Evolutionary conservation across 2,329 filamentous ascomycete genomes (phyloP).

Genomic region (Xylaria sp.): DNA sequence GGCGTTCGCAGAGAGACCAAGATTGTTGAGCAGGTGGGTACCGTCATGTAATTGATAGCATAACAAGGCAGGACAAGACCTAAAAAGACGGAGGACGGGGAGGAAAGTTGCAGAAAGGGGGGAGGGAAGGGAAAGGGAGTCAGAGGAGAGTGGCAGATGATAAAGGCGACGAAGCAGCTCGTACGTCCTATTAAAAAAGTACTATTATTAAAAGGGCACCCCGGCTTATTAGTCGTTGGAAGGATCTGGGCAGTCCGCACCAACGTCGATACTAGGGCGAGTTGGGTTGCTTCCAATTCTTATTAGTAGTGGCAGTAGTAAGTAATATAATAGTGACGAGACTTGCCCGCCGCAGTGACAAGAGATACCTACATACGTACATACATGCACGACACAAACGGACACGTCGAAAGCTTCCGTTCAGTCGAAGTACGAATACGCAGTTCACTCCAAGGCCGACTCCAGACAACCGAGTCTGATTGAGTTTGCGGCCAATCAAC

Average conservation of each 20-base stretch:
- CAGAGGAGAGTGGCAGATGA: slow-evolving; percentile 7
- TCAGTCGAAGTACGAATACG: slow-evolving; percentile 21
- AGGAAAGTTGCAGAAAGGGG: slow-evolving; percentile 9
- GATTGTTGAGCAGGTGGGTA: not conserved
- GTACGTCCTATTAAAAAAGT: slow-evolving; percentile 24
- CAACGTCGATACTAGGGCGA: slow-evolving; percentile 12
- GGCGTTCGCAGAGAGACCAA: not conserved
- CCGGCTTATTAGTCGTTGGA: slow-evolving; percentile 24
- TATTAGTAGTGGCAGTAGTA: slow-evolving; percentile 14
- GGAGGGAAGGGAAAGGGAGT: slow-evolving; percentile 7
- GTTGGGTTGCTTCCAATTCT: slow-evolving; percentile 11
- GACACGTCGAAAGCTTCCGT: slow-evolving; percentile 5
- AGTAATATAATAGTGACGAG: not conserved
- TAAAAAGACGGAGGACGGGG: slow-evolving; percentile 11
- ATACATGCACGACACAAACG: not conserved
- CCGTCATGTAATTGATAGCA: not conserved
- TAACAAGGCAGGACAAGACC: not conserved
- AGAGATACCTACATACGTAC: not conserved
- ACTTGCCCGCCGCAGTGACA: too few species aligned
- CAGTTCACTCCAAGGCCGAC: slow-evolving; percentile 10
- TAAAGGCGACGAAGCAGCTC: slow-evolving; percentile 29
- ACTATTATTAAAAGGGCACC: slow-evolving; percentile 21
- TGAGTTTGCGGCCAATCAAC: slow-evolving; percentile 18
- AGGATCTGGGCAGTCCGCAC: slow-evolving; percentile 27
- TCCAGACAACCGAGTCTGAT: slow-evolving; percentile 1